Evolutionary conservation across 2,329 filamentous ascomycete genomes (phyloP), one percentile per base, ranked within the genome.

Genomic region (Emergomyces orientalis): DNA sequence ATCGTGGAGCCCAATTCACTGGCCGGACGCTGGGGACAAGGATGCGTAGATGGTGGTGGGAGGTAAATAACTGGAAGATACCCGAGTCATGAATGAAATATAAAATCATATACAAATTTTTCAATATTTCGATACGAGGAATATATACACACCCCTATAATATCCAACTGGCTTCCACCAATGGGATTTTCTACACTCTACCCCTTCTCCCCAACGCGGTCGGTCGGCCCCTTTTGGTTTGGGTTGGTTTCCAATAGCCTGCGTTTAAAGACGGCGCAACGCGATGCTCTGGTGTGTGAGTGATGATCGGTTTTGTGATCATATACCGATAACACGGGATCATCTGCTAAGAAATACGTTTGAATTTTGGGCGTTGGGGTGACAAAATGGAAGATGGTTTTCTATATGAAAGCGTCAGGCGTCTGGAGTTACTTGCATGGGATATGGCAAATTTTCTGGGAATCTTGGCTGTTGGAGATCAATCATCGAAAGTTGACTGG

Each of bases 41-140:
- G 68, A 78, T 94, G 58, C 82, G 94, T 69, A 82, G 91, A 67
- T 97, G 93, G 94, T 99, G 94, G 93, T 97, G 91, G 79, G 85
- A 84, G 27, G 89, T 96, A 22, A 97, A 97, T 72, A 91, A 95
- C 71, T 97, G 94, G 94, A 81, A 82, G 58, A 76, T 93, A 63
- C 88, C 88, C 4, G 71, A 63, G 60, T 30, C 62, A 39, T 65
- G 62, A 67, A 56, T 22, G 55, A 49, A 49, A 25, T 49, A 34
- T 34, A 11, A 19, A 22, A 7, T 32, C 11, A 54, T 54, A 34
- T 34, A 54, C 11, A 32, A 52, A 1, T n/a, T 30, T 27, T 30
- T 19, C 27, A n/a, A 54, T 27, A 34, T 32, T 49, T n/a, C 22
- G 47, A 27, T 7, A 27, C 13, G 22, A 22, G 45, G 4, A 22